These are phyloP conservation scores for Dothiorella sarmentorum DNA, from an alignment of 2,329 filamentous ascomycete genomes.

Conservation along the genomic window DNA sequence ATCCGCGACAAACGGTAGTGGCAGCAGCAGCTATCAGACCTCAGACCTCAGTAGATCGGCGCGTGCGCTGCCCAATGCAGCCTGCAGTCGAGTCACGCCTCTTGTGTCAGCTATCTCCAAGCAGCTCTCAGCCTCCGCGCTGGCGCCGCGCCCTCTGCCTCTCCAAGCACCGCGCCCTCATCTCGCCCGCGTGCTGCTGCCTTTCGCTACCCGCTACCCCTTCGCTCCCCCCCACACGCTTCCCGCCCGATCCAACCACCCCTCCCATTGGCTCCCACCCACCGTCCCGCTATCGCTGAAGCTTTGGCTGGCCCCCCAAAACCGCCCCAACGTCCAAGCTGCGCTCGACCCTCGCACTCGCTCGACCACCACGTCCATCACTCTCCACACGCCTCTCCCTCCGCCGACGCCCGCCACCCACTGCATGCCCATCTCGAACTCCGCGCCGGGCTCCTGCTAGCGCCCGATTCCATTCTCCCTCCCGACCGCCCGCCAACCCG, in stretches of 20 bases:
- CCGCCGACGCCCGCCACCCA: slow-evolving; percentile 2
- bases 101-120: slow-evolving; percentile 14
- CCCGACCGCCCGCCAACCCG: neutral
- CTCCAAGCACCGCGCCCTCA: neutral
- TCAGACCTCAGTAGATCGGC: neutral
- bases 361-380: slow-evolving; percentile 13
- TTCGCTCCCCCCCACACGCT: slow-evolving; percentile 16
- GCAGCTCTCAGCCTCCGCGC: slow-evolving; percentile 13
- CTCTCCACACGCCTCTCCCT: slow-evolving; percentile 15
- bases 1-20: neutral
- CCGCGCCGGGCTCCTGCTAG: slow-evolving; percentile 6
- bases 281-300: slow-evolving; percentile 16
- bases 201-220: slow-evolving; percentile 8
- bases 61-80: slow-evolving; percentile 10
- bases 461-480: neutral
- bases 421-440: slow-evolving; percentile 10
- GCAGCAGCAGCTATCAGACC: slow-evolving; percentile 7
- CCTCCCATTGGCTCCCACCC: slow-evolving; percentile 1
- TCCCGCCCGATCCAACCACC: slow-evolving; percentile 5
- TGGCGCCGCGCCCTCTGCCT: neutral
- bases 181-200: slow-evolving; percentile 4
- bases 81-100: slow-evolving; percentile 10
- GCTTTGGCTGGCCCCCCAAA: slow-evolving; percentile 14
- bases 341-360: slow-evolving; percentile 12
- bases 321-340: slow-evolving; percentile 14